Evolutionary conservation across 2,329 filamentous ascomycete genomes (phyloP).

Genomic region (Fusarium sp.): DNA sequence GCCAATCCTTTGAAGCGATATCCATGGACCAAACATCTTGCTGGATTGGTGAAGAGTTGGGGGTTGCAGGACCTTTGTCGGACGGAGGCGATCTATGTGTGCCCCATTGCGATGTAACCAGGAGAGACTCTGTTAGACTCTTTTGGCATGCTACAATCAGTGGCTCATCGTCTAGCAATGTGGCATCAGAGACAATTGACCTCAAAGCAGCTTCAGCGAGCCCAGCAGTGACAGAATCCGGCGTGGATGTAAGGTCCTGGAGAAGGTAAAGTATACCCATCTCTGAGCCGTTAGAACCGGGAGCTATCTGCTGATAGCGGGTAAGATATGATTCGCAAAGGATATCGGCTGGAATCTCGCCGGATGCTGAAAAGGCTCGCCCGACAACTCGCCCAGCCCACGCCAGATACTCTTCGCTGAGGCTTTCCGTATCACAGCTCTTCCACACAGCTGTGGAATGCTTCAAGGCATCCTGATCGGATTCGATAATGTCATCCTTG

Average conservation of each 20-base stretch:
- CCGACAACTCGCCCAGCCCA: conserved; percentile 92
- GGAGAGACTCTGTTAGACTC: conserved; percentile 65
- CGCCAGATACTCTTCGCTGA: conserved; percentile 77
- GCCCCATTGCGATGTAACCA: conserved; percentile 69
- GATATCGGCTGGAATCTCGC: conserved; percentile 72
- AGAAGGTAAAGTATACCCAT: conserved; percentile 73
- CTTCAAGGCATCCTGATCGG: conserved; percentile 72
- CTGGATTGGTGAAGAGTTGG: conserved; percentile 25
- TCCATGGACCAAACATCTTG: conserved; percentile 52
- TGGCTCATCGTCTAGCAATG: conserved; percentile 60
- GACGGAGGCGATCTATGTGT: conserved; percentile 68
- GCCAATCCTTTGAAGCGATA: conserved; percentile 68
- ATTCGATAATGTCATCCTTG: conserved; percentile 74
- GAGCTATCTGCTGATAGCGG: conserved; percentile 63
- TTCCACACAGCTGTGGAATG: conserved; percentile 80
- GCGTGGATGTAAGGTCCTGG: conserved; percentile 70
- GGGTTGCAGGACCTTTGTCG: conserved; percentile 53
- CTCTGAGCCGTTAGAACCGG: conserved; percentile 69
- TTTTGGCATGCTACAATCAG: conserved; percentile 65
- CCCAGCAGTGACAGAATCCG: conserved; percentile 68
- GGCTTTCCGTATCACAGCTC: conserved; percentile 74
- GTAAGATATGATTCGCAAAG: conserved; percentile 70
- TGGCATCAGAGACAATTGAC: conserved; percentile 67
- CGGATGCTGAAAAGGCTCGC: conserved; percentile 83
- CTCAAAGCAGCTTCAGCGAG: conserved; percentile 72